A percentile compares a stretch with the other conserved stretches of the same genome.
Evolutionary conservation across 139 green algal species (phyloP).

Genomic region (Micractinium conductrix): DNA sequence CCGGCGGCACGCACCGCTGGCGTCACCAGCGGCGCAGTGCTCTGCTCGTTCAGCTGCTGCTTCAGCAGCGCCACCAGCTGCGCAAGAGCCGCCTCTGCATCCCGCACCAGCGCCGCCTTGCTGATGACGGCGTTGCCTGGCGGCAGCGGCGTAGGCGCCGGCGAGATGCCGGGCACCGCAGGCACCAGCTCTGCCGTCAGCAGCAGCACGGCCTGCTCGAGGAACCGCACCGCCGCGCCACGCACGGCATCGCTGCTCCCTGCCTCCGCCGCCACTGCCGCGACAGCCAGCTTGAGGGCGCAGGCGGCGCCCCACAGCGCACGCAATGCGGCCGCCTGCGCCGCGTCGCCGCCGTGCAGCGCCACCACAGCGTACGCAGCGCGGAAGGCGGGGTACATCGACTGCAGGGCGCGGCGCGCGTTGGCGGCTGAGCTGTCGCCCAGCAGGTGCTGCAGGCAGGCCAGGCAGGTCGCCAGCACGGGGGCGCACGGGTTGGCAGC

Average conservation of each 20-base stretch:
- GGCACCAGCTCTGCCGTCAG: conserved; percentile 52
- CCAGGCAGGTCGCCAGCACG: conserved; percentile 14
- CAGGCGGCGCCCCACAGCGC: conserved; percentile 40
- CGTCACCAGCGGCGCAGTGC: conserved; percentile 43
- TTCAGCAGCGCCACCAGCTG: conserved; percentile 49
- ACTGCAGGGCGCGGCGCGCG: conserved; percentile 32
- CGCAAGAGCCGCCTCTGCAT: conserved; percentile 35
- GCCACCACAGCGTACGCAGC: conserved; percentile 19
- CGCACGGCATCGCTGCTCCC: conserved; percentile 31
- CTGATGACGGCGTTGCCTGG: conserved; percentile 25
- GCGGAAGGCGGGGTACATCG: conserved; percentile 1
- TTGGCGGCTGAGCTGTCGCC: conserved; percentile 18
- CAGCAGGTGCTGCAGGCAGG: conserved; percentile 26
- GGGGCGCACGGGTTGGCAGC: conserved; percentile 1
- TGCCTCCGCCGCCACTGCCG: neutral
- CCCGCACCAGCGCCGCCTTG: conserved; percentile 27
- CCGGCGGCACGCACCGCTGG: conserved; percentile 35
- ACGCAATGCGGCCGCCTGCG: neutral
- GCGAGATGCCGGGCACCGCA: conserved; percentile 10
- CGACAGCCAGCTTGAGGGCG: conserved; percentile 13
- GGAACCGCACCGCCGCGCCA: conserved; percentile 47
- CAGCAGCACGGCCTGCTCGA: conserved; percentile 53
- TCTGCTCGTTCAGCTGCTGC: neutral
- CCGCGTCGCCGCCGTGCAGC: neutral
- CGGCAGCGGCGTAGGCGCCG: conserved; percentile 5